Base-by-base conservation (phyloP, 495 filamentous ascomycete species). In the Glonium stellatum region DNA sequence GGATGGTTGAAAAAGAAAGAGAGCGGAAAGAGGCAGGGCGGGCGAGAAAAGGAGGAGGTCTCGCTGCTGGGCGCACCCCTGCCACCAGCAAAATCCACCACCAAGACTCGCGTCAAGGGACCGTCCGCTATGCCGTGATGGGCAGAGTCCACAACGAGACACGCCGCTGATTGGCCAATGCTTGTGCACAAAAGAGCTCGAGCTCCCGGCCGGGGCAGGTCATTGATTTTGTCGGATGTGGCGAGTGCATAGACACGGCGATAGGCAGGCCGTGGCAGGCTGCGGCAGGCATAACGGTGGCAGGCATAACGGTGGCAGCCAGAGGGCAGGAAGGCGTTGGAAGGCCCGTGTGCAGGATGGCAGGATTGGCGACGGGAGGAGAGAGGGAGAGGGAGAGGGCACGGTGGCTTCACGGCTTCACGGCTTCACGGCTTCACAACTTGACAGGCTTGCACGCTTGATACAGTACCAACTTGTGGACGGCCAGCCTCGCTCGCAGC, bases 1-100 rank as follows among this genome's bases (percentile, higher is more conserved):
- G 39, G 39, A 15, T 13, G 39, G 71, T 59, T 59, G 71, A 68
- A 63, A 64, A 57, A 67, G 67, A 71, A 59, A 65, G 67, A 70
- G 66, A 61, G 67, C 70, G 68, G 44, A 60, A 69, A 73, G 66
- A 63, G 67, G 65, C 23, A 50, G 42, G 51, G 57, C 48, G 52
- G 50, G 57, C 42, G 41, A 57, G 47, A 49, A 51, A 59, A 62
- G 39, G 39, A 44, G 39, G 39, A 44, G 39, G 39, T 15, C 13
- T 13, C 12, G 39, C 13, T 44, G 39, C 39, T 44, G 1, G 39
- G 10, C 39, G 4, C 12, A 44, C 39, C 39, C 39, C 39, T 44
- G 39, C 39, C 2, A 44, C 39, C 13, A 13, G 13, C 12, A 11
- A 44, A 18, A 15, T 44, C 39, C 4, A 44, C 39, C 8, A 15